A percentile compares a stretch with the other conserved stretches of the same genome.
phyloP scores from a whole-genome alignment of 768 basidiomycete species.

The Amanita polypyramis region DNA sequence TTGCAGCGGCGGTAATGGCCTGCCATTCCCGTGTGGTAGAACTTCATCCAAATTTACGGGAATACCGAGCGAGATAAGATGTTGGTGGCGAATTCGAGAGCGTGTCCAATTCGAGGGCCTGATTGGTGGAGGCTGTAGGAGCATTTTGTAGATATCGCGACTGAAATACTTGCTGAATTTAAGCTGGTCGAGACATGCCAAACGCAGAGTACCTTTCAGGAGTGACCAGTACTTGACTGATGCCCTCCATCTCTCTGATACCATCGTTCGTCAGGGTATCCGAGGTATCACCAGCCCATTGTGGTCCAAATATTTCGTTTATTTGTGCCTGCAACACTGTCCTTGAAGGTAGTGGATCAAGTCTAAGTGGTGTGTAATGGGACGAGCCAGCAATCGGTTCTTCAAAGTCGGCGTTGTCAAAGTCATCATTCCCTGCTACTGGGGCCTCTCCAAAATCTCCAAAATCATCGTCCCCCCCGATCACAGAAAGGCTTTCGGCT shows the following conservation, averaged over 20 bases:
- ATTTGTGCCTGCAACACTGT: conserved; percentile 51
- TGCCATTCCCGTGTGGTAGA: conserved; percentile 53
- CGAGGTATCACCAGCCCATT: conserved; percentile 45
- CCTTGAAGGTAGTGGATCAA: conserved; percentile 56
- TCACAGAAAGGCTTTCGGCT: conserved; percentile 19
- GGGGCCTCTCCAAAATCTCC: conserved; percentile 75
- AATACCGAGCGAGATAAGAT: conserved; percentile 84
- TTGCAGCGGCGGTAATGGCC: conserved; percentile 67
- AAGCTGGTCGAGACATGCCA: conserved; percentile 3
- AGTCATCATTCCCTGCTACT: conserved; percentile 19
- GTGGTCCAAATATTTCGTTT: conserved; percentile 50
- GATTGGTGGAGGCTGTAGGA: conserved; percentile 63
- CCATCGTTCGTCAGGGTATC: conserved; percentile 51
- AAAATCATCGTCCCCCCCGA: conserved; percentile 58
- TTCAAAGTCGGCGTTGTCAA: conserved; percentile 27
- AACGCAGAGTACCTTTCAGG: conserved; percentile 51
- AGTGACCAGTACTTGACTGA: conserved; percentile 67
- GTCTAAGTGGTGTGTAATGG: conserved; percentile 49
- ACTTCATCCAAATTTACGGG: conserved; percentile 95
- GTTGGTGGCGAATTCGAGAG: conserved; percentile 82
- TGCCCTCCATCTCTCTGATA: conserved; percentile 72
- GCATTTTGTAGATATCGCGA: conserved; percentile 65
- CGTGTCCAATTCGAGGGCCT: conserved; percentile 93
- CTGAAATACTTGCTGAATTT: conserved; percentile 28
- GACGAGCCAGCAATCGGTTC: conserved; percentile 33